These are phyloP conservation scores for Candida tibetensis DNA, from an alignment of 805 yeast species.

Conservation along the genomic window DNA sequence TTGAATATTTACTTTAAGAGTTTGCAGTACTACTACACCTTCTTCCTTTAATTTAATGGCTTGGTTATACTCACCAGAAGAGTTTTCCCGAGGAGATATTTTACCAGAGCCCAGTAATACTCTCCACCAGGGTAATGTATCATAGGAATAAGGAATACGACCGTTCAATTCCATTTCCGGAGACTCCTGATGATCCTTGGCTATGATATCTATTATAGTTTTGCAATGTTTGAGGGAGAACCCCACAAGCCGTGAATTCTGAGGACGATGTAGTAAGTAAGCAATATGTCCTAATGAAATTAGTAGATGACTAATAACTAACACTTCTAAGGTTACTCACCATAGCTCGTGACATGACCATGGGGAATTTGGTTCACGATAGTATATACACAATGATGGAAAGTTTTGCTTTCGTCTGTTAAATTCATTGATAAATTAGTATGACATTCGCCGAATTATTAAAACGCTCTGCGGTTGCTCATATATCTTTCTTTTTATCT, in stretches of 20 bases:
- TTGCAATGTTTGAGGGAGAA: slow-evolving; percentile 53
- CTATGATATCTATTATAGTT: slow-evolving; percentile 22
- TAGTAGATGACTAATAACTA: too few species aligned
- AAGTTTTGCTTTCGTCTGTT: slow-evolving; percentile 50
- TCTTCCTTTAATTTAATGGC: slow-evolving; percentile 45
- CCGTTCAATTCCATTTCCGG: not conserved
- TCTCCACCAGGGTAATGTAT: slow-evolving; percentile 77
- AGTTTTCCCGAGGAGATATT: slow-evolving; percentile 50
- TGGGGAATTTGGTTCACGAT: slow-evolving; percentile 53
- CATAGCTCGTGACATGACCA: slow-evolving; percentile 70
- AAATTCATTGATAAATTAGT: slow-evolving; percentile 14
- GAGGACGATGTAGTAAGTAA: slow-evolving; percentile 56
- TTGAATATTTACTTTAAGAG: slow-evolving; percentile 38
- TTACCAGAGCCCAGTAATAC: slow-evolving; percentile 63
- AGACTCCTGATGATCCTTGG: slow-evolving; percentile 18
- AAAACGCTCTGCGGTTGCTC: too few species aligned
- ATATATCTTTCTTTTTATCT: too few species aligned
- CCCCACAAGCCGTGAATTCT: slow-evolving; percentile 73
- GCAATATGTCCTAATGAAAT: slow-evolving; percentile 71
- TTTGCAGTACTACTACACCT: slow-evolving; percentile 39
- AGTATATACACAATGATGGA: slow-evolving; percentile 60
- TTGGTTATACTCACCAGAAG: slow-evolving; percentile 46
- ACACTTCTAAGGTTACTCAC: too few species aligned
- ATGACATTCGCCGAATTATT: too few species aligned
- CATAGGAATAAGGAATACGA: slow-evolving; percentile 12